Evolutionary conservation across 2,329 filamentous ascomycete genomes (phyloP).

Genomic region (Alternaria dauci): DNA sequence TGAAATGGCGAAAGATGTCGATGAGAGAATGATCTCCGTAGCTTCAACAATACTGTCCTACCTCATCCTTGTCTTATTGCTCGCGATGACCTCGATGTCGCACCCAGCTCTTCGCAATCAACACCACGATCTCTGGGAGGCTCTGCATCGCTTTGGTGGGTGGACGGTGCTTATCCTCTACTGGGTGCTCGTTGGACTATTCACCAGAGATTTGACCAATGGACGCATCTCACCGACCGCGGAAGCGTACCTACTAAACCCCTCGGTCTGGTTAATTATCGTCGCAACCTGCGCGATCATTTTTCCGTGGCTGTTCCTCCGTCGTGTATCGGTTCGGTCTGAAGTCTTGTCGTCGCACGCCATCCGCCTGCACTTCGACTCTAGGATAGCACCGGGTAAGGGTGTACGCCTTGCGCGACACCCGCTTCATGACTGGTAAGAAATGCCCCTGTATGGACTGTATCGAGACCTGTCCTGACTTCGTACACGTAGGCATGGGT

Average conservation of each 20-base stretch:
- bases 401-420: slow-evolving; percentile 43
- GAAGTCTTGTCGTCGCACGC: slow-evolving; percentile 78
- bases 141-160: slow-evolving; percentile 49
- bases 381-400: slow-evolving; percentile 43
- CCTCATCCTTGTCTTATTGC: slow-evolving; percentile 39
- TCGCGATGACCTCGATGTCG: slow-evolving; percentile 41
- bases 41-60: slow-evolving; percentile 43
- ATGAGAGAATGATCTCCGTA: slow-evolving; percentile 27
- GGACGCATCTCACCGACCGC: slow-evolving; percentile 19
- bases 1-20: slow-evolving; percentile 38
- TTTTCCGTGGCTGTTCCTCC: slow-evolving; percentile 77
- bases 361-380: slow-evolving; percentile 67
- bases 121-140: slow-evolving; percentile 49
- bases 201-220: slow-evolving; percentile 35
- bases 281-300: slow-evolving; percentile 72
- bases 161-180: slow-evolving; percentile 50
- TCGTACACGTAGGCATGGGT: slow-evolving; percentile 39
- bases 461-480: too few species aligned
- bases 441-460: too few species aligned
- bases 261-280: slow-evolving; percentile 72
- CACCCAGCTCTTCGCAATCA: slow-evolving; percentile 43
- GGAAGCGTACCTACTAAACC: slow-evolving; percentile 36
- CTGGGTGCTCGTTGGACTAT: slow-evolving; percentile 44
- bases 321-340: slow-evolving; percentile 71
- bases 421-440: slow-evolving; percentile 41